These are phyloP conservation scores for Tephrocybe sp. DNA, from an alignment of 768 basidiomycete genomes.

Conservation along the genomic window DNA sequence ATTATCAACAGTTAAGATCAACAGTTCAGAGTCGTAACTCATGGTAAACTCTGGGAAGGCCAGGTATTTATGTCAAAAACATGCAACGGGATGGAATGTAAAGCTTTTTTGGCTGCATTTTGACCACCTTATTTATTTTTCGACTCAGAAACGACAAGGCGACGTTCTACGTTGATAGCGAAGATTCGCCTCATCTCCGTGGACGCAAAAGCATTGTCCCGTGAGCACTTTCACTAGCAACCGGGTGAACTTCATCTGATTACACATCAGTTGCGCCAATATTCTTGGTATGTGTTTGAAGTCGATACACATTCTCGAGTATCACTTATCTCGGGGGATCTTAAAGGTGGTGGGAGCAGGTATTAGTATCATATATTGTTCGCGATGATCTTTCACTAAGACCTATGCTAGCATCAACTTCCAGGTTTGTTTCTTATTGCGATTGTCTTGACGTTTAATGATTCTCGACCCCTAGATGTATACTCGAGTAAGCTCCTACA, in stretches of 20 bases:
- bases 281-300: conserved; percentile 46
- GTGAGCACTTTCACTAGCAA: conserved; percentile 34
- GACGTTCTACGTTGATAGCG: conserved; percentile 68
- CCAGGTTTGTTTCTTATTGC: conserved; percentile 38
- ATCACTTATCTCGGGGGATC: too few relatives aligned
- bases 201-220: conserved; percentile 69
- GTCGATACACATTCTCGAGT: neutral
- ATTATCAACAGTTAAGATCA: neutral
- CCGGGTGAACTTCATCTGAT: neutral
- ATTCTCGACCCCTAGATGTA: conserved; percentile 49
- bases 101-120: neutral
- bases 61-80: conserved; percentile 69
- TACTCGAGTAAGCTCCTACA: conserved; percentile 44
- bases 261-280: conserved; percentile 56
- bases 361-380: conserved; percentile 17
- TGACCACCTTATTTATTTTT: neutral
- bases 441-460: neutral
- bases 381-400: neutral
- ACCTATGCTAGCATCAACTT: conserved; percentile 59
- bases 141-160: conserved; percentile 65
- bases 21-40: neutral
- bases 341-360: conserved; percentile 55
- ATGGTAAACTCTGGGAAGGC: conserved; percentile 29
- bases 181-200: conserved; percentile 55
- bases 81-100: conserved; percentile 72